Evolutionary conservation across 2,329 filamentous ascomycete genomes (phyloP), one percentile per base, ranked within the genome.

Genomic region (Claviceps pazoutovae): DNA sequence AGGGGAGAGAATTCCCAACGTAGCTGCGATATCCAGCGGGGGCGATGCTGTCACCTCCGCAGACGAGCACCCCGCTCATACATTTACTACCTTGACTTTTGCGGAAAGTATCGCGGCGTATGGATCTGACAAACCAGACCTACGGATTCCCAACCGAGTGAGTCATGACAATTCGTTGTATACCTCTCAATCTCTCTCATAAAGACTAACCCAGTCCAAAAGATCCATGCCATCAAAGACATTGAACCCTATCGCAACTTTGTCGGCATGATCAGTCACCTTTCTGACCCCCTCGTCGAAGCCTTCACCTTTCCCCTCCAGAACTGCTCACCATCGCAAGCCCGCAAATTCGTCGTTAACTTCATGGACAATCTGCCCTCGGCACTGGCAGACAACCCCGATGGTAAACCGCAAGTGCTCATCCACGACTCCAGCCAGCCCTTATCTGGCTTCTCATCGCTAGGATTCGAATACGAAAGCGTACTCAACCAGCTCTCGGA

Each of bases 71-170:
- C 56, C 59, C 5, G 60, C 62, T 6, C 65, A 70, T 30, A 48
- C 58, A 13, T 64, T 70, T 41, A 68, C 62, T 0, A 64, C 58
- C 0, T 53, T 70, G 5, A 69, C 64, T 0, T 70, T 68, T 53
- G 65, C 65, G 0, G 64, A 70, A 2, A 64, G 84, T 17, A 97
- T 98, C 83, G 70, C 76, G 1, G 72, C 69, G 2, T 95, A 90
- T 61, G 93, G 93, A 11, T 86, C 82, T 4, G 93, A 98, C 67
- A 98, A 98, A 66, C 93, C 93, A 4, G 93, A 98, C 62, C 70
- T 91, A 9, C 80, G 93, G 17, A 84, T 90, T 39, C 78, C 79
- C 1, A 82, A 81, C 26, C 69, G 78, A 61, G 83, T 86, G 64
- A 50, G 72, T 64, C 5, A 2, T 3, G 5, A 13, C 6, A 2